A percentile compares a stretch with the other conserved stretches of the same genome.
Conservation (phyloP, 2,329 filamentous ascomycete genomes). For the Rhynchosporium secalis region DNA sequence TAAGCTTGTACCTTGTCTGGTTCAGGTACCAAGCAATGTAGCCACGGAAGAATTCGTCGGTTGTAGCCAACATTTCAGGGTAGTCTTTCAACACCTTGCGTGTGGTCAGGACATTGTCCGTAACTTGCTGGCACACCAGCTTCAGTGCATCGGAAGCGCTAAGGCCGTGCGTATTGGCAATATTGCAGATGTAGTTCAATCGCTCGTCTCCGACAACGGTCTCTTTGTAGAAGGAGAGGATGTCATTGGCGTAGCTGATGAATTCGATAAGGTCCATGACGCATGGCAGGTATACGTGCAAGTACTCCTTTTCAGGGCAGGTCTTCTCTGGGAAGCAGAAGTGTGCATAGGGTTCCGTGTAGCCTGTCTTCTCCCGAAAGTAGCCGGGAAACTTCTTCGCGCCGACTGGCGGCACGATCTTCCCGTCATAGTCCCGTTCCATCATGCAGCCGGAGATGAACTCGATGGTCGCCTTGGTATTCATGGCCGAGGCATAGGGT, state of each 20-base stretch:
- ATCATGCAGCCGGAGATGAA: constrained; percentile 11
- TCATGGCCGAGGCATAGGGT: constrained; percentile 7
- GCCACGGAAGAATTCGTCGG: constrained; percentile 6
- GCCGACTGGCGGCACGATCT: constrained; percentile 6
- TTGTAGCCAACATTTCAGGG: background rate
- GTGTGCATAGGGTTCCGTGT: constrained; percentile 7
- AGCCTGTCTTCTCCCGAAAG: constrained; percentile 8
- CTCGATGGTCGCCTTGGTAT: constrained; percentile 9
- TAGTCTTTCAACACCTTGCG: constrained; percentile 9
- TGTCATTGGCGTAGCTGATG: constrained; percentile 3
- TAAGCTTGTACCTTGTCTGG: constrained; percentile 9
- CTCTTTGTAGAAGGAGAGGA: background rate
- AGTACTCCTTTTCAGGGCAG: constrained; percentile 6
- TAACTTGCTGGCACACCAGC: constrained; percentile 4
- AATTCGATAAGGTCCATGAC: constrained; percentile 3
- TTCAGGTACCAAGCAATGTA: constrained; percentile 12
- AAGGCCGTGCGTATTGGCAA: constrained; percentile 6
- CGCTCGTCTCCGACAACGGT: constrained; percentile 4
- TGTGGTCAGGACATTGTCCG: constrained; percentile 3
- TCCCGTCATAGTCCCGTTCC: constrained; percentile 10
- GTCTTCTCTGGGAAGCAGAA: constrained; percentile 8
- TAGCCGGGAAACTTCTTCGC: constrained; percentile 9
- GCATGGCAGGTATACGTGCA: constrained; percentile 8
- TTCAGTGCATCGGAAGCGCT: constrained; percentile 4
- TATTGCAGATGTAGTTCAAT: constrained; percentile 7